Percentiles rank a stretch among this genome's conserved stretches.
Evolutionary conservation across 208 protist species (phyloP).

Genomic region (Trypanosoma avium): DNA sequence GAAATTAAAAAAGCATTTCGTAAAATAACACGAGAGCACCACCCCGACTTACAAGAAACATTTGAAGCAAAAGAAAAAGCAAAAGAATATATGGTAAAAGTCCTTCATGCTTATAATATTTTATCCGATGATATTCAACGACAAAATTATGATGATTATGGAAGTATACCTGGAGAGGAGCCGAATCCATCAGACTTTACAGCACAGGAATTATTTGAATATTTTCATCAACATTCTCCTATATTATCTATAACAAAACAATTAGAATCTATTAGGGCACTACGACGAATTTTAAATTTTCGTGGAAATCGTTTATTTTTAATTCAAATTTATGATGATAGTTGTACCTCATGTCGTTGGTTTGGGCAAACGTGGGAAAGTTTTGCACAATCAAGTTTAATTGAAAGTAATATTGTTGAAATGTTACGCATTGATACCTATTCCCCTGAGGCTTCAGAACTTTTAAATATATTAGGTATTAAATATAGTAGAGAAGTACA

Average conservation of each 20-base stretch:
- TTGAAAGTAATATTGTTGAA: constrained; percentile 53
- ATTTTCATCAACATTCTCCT: constrained; percentile 69
- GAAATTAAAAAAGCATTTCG: constrained; percentile 86
- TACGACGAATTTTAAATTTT: constrained; percentile 63
- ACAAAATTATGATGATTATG: constrained; percentile 67
- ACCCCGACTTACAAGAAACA: constrained; percentile 90
- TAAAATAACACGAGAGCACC: constrained; percentile 62
- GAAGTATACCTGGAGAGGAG: constrained; percentile 65
- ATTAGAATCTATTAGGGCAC: constrained; percentile 34
- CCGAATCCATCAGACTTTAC: constrained; percentile 43
- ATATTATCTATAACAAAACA: constrained; percentile 77
- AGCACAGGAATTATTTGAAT: constrained; percentile 62
- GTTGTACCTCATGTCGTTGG: constrained; percentile 52
- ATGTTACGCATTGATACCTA: constrained; percentile 84
- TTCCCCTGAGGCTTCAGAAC: constrained; percentile 37
- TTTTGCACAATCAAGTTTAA: constrained; percentile 58
- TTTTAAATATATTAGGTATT: constrained; percentile 45
- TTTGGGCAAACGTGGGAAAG: constrained; percentile 71
- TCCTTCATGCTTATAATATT: constrained; percentile 80
- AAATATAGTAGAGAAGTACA: constrained; percentile 13
- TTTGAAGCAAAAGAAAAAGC: constrained; percentile 81
- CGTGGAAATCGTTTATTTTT: constrained; percentile 66
- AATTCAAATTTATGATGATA: constrained; percentile 78
- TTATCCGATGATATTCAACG: constrained; percentile 71
- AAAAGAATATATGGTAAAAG: constrained; percentile 77